Evolutionary conservation across 257 asterid species (phyloP).

Genomic region (Nicotiana noctiflora): DNA sequence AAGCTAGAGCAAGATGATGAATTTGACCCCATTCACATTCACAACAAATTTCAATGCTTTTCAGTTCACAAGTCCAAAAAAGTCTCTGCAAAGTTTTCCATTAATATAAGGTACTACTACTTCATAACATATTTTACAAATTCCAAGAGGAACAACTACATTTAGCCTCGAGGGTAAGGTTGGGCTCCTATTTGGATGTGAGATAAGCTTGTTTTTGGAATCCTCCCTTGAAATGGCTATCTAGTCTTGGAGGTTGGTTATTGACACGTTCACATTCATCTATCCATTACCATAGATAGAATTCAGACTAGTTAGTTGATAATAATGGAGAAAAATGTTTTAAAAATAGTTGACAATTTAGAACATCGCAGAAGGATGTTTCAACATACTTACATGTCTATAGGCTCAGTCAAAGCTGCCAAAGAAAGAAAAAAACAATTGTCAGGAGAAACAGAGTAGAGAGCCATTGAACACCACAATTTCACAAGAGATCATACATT

Average conservation of each 20-base stretch:
- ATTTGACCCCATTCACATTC: no score
- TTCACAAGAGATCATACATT: not conserved
- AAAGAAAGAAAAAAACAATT: not conserved
- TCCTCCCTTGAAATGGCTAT: not conserved
- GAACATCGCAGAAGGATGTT: not conserved
- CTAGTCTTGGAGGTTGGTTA: conserved; percentile 39
- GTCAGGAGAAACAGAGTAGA: not conserved
- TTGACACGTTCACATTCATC: conserved; percentile 94
- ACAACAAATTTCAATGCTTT: not conserved
- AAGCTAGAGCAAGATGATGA: no score
- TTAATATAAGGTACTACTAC: not conserved
- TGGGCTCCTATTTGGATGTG: not conserved
- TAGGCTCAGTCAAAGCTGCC: conserved; percentile 72
- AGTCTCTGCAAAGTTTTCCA: not conserved
- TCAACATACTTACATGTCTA: conserved; percentile 51
- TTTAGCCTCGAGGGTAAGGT: not conserved
- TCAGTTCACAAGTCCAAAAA: not conserved
- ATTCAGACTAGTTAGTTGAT: not conserved
- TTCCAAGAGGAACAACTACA: not conserved
- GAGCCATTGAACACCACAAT: not conserved
- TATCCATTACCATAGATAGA: conserved; percentile 45
- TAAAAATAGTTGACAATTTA: not conserved
- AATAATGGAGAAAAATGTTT: not conserved
- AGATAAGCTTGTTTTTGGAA: not conserved
- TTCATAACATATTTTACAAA: not conserved